These are phyloP conservation scores for Candida stauntonica DNA, from an alignment of 805 yeast genomes.

Conservation along the genomic window DNA sequence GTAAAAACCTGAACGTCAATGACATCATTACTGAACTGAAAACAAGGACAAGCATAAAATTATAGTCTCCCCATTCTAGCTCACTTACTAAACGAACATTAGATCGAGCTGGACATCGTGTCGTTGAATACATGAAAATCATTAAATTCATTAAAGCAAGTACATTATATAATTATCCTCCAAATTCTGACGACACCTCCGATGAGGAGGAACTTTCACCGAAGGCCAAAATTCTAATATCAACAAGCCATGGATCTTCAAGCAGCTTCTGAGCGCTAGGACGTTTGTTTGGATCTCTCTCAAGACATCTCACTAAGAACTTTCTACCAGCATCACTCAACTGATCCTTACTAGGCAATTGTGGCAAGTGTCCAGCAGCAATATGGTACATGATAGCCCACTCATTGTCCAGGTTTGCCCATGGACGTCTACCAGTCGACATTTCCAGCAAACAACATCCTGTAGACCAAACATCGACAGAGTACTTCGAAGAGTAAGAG, in stretches of 20 bases:
- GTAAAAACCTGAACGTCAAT: constrained; percentile 48
- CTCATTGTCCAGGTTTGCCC: constrained; percentile 94
- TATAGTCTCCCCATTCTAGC: no score
- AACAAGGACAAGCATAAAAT: constrained; percentile 8
- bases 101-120: no score
- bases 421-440: constrained; percentile 95
- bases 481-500: constrained; percentile 33
- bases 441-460: constrained; percentile 96
- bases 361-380: constrained; percentile 92
- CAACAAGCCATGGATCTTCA: constrained; percentile 85
- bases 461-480: constrained; percentile 87
- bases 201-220: constrained; percentile 35
- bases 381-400: constrained; percentile 99
- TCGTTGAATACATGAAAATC: not conserved
- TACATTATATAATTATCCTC: constrained; percentile 7
- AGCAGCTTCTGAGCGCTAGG: constrained; percentile 81
- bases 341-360: constrained; percentile 74
- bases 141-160: not conserved
- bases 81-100: no score
- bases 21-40: constrained; percentile 33
- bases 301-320: constrained; percentile 72
- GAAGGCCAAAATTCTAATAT: constrained; percentile 66
- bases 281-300: constrained; percentile 76
- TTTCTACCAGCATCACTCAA: constrained; percentile 66
- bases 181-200: constrained; percentile 23